These are phyloP conservation scores for Cryptosporidium canis DNA, from an alignment of 169 alveolate species.

Conservation along the genomic window DNA sequence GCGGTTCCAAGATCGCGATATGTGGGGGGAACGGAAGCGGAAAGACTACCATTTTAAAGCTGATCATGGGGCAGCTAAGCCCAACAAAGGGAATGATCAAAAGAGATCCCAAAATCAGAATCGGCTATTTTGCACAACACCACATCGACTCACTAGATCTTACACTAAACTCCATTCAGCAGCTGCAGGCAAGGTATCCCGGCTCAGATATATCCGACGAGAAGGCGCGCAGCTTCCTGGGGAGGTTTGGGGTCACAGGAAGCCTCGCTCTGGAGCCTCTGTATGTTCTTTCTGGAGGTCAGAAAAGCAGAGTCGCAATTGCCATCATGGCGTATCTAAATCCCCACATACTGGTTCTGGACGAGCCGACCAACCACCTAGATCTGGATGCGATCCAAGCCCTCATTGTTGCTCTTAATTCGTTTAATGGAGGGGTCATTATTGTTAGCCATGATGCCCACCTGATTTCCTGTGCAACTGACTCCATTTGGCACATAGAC, in stretches of 20 bases:
- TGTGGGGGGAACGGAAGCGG: constrained; percentile 99
- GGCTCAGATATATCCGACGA: constrained; percentile 86
- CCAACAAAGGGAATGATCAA: constrained; percentile 90
- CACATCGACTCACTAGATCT: constrained; percentile 94
- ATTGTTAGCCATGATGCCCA: constrained; percentile 96
- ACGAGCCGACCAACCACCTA: constrained; percentile 97
- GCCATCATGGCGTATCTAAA: constrained; percentile 94
- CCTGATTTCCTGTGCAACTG: constrained; percentile 92
- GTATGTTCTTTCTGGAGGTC: constrained; percentile 97
- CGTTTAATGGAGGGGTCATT: constrained; percentile 94
- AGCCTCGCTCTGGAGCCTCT: constrained; percentile 94
- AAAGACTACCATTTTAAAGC: constrained; percentile 93
- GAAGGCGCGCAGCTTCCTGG: constrained; percentile 90
- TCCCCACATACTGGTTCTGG: constrained; percentile 95
- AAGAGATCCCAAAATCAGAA: constrained; percentile 91
- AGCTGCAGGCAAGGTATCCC: constrained; percentile 85
- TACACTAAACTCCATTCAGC: constrained; percentile 94
- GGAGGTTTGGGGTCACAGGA: constrained; percentile 94
- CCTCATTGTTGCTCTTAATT: constrained; percentile 91
- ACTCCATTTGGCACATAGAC: constrained; percentile 90
- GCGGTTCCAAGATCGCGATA: constrained; percentile 92
- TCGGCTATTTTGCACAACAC: constrained; percentile 95
- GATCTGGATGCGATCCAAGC: constrained; percentile 98
- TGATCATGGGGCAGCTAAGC: constrained; percentile 87
- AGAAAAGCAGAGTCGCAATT: constrained; percentile 94